phyloP scores from a whole-genome alignment of 1,284 basidiomycete species.

The Malassezia sp. region DNA sequence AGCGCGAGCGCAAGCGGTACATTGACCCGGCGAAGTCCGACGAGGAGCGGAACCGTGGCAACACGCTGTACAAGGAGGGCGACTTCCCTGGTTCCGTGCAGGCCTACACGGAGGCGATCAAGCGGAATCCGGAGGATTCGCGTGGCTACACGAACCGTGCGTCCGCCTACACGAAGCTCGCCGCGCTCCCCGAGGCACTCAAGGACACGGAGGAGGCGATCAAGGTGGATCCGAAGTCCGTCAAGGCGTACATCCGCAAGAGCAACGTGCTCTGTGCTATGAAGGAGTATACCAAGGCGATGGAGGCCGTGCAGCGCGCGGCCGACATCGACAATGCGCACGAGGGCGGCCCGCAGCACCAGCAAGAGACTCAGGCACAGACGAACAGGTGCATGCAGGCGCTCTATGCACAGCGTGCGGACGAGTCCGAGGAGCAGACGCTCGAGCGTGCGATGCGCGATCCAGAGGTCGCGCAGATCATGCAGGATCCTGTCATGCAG shows the following conservation, averaged over 20 bases:
- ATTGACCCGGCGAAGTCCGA: slow-evolving; percentile 78
- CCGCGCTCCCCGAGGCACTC: slow-evolving; percentile 84
- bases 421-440: slow-evolving; percentile 85
- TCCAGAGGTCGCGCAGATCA: slow-evolving; percentile 71
- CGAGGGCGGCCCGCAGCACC: slow-evolving; percentile 25
- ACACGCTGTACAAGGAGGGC: slow-evolving; percentile 68
- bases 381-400: slow-evolving; percentile 55
- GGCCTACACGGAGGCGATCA: slow-evolving; percentile 88
- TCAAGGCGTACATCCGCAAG: slow-evolving; percentile 91
- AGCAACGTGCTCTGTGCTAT: slow-evolving; percentile 73
- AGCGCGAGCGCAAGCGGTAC: slow-evolving; percentile 70
- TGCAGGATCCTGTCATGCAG: slow-evolving; percentile 50
- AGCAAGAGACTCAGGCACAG: slow-evolving; percentile 32
- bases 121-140: slow-evolving; percentile 79
- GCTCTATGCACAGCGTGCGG: slow-evolving; percentile 66
- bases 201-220: slow-evolving; percentile 92
- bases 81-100: slow-evolving; percentile 69
- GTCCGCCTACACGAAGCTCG: slow-evolving; percentile 88
- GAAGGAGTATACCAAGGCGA: slow-evolving; percentile 74
- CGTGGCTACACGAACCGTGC: slow-evolving; percentile 94
- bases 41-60: slow-evolving; percentile 78
- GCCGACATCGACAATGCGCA: slow-evolving; percentile 25
- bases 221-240: slow-evolving; percentile 63
- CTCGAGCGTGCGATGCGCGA: slow-evolving; percentile 88
- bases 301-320: slow-evolving; percentile 37